Percentiles rank a stretch among this genome's conserved stretches.
Evolutionary conservation across 768 basidiomycete species (phyloP).

Genomic region (Russula dissimulans): DNA sequence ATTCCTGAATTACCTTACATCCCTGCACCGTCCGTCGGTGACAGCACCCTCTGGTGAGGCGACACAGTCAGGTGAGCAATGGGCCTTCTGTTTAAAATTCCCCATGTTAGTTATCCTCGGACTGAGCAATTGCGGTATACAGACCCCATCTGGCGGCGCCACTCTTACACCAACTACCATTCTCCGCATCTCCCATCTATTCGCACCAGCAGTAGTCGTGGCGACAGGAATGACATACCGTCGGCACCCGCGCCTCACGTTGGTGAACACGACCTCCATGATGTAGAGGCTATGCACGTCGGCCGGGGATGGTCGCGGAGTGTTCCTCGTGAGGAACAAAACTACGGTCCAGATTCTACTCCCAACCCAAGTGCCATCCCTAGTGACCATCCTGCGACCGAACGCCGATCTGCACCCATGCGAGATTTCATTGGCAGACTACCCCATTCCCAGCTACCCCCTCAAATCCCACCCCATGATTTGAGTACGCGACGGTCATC

Average conservation of each 20-base stretch:
- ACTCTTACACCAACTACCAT: background rate
- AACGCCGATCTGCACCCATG: slow-evolving; percentile 2
- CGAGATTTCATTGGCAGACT: slow-evolving; percentile 6
- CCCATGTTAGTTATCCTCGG: background rate
- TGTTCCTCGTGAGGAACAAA: slow-evolving; percentile 8
- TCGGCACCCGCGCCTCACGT: background rate
- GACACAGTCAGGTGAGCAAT: slow-evolving; percentile 8
- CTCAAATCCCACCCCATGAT: slow-evolving; percentile 3
- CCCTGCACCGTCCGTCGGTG: background rate
- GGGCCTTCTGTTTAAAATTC: background rate
- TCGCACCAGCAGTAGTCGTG: background rate
- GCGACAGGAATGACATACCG: background rate
- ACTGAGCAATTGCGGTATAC: background rate
- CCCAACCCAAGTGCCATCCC: background rate
- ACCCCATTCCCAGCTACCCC: slow-evolving; percentile 2
- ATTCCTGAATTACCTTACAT: background rate
- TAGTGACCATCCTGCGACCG: background rate
- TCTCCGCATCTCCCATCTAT: background rate
- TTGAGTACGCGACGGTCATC: background rate
- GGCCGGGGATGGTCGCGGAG: slow-evolving; percentile 9
- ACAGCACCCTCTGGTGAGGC: background rate
- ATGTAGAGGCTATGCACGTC: background rate
- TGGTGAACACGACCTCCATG: background rate
- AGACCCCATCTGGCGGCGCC: slow-evolving; percentile 5
- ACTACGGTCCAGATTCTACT: background rate